Evolutionary conservation across 2,329 filamentous ascomycete genomes (phyloP).

Genomic region (Blumeria hordei): DNA sequence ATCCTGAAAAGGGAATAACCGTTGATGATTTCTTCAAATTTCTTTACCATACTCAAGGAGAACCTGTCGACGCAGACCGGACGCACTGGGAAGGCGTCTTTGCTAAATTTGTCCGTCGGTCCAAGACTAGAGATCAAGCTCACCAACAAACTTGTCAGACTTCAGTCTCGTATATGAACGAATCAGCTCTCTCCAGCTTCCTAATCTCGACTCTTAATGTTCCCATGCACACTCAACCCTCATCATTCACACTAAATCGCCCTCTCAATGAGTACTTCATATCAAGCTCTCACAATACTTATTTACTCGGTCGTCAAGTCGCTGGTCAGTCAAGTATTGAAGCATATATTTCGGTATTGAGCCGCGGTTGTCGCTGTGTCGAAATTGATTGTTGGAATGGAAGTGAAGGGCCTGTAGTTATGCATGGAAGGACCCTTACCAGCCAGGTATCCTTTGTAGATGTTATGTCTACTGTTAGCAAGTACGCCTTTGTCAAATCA

Average conservation of each 20-base stretch:
- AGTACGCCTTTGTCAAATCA: slow-evolving; percentile 79
- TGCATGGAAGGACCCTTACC: slow-evolving; percentile 75
- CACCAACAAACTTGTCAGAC: slow-evolving; percentile 19
- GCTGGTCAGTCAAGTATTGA: slow-evolving; percentile 80
- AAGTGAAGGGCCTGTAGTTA: slow-evolving; percentile 66
- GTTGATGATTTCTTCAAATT: slow-evolving; percentile 54
- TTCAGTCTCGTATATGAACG: slow-evolving; percentile 40
- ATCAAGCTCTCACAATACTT: slow-evolving; percentile 96
- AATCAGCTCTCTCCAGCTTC: slow-evolving; percentile 55
- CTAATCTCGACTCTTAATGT: slow-evolving; percentile 52
- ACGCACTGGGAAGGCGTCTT: slow-evolving; percentile 51
- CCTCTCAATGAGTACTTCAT: slow-evolving; percentile 95
- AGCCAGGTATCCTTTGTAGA: slow-evolving; percentile 74
- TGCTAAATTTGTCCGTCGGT: slow-evolving; percentile 38
- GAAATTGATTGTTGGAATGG: slow-evolving; percentile 99
- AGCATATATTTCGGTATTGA: slow-evolving; percentile 74
- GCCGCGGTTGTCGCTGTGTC: slow-evolving; percentile 77
- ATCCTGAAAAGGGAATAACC: slow-evolving; percentile 40
- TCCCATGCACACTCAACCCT: slow-evolving; percentile 34
- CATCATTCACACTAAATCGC: slow-evolving; percentile 43
- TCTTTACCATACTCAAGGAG: slow-evolving; percentile 45
- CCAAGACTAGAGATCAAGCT: slow-evolving; percentile 23
- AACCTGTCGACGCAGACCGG: slow-evolving; percentile 45
- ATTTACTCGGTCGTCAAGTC: slow-evolving; percentile 76
- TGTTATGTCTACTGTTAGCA: slow-evolving; percentile 78